Evolutionary conservation across 306 rosid genomes (phyloP).

Genomic region (Inga leiocalycina): DNA sequence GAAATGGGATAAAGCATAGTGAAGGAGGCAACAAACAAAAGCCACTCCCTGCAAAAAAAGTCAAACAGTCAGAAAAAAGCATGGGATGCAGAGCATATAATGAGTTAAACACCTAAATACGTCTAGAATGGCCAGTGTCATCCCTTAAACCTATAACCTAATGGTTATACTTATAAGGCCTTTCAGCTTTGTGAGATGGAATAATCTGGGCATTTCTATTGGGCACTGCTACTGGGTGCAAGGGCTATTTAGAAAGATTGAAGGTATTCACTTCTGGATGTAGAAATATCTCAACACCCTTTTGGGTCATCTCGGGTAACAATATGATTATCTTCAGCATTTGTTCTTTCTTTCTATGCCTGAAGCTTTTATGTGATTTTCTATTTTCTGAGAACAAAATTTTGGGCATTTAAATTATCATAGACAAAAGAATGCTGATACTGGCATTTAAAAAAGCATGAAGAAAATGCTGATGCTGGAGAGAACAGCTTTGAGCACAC

Average conservation of each 20-base stretch:
- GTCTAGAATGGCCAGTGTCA: neutral
- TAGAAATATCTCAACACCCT: neutral
- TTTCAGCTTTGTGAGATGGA: constrained; percentile 15
- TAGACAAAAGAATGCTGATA: neutral
- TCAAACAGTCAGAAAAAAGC: constrained; percentile 25
- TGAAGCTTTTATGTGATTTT: neutral
- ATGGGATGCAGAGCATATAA: neutral
- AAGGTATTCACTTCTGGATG: constrained; percentile 3
- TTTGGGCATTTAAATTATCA: neutral
- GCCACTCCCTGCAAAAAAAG: constrained; percentile 71
- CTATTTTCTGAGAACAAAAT: neutral
- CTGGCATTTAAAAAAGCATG: neutral
- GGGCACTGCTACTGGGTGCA: neutral
- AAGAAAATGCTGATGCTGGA: neutral
- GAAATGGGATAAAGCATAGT: constrained; percentile 63
- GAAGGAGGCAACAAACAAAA: constrained; percentile 69
- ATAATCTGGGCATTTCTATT: neutral
- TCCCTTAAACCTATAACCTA: constrained; percentile 14
- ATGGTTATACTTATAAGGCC: neutral
- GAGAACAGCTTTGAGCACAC: neutral
- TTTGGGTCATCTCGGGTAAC: neutral
- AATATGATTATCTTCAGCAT: neutral
- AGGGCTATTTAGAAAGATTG: neutral
- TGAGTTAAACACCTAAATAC: neutral
- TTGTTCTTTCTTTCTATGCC: neutral